Evolutionary conservation across 2,329 filamentous ascomycete species (phyloP).

Genomic region (Aspergillus pseudoterreus): DNA sequence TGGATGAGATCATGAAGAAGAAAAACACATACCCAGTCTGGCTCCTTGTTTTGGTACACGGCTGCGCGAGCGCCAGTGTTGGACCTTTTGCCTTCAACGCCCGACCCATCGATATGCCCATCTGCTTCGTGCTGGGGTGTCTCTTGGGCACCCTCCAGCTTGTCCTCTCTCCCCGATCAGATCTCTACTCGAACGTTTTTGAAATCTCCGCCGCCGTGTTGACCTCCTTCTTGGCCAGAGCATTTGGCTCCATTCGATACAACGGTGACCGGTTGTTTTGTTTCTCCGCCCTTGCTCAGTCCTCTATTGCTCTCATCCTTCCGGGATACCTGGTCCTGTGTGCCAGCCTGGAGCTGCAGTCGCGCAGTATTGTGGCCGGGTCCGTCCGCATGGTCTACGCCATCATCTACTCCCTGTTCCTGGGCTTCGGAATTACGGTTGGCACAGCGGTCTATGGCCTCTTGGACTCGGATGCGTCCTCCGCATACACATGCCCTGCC

Average conservation of each 20-base stretch:
- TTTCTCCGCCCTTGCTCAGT: constrained; percentile 69
- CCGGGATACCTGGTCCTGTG: constrained; percentile 65
- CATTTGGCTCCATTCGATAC: constrained; percentile 62
- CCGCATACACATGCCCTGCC: constrained; percentile 45
- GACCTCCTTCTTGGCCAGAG: constrained; percentile 66
- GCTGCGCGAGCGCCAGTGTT: constrained; percentile 70
- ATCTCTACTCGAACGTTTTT: constrained; percentile 64
- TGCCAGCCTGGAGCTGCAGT: constrained; percentile 65
- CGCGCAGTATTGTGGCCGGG: constrained; percentile 65
- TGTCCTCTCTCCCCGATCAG: constrained; percentile 69
- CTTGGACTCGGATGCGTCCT: constrained; percentile 54
- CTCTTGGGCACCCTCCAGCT: constrained; percentile 74
- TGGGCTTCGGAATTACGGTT: constrained; percentile 70
- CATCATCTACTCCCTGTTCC: constrained; percentile 69
- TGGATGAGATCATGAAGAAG: constrained; percentile 55
- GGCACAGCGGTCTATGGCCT: constrained; percentile 62
- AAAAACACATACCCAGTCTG: constrained; percentile 55
- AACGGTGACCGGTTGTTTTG: constrained; percentile 57
- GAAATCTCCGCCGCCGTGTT: constrained; percentile 63
- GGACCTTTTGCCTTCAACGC: constrained; percentile 79
- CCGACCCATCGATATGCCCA: constrained; percentile 72
- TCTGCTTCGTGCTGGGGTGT: constrained; percentile 73
- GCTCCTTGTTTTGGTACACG: constrained; percentile 65
- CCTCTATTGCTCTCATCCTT: constrained; percentile 69
- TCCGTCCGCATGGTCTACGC: constrained; percentile 75